These are phyloP conservation scores for Eucalyptus regnans DNA, from an alignment of 345 rosid species.

Conservation along the genomic window DNA sequence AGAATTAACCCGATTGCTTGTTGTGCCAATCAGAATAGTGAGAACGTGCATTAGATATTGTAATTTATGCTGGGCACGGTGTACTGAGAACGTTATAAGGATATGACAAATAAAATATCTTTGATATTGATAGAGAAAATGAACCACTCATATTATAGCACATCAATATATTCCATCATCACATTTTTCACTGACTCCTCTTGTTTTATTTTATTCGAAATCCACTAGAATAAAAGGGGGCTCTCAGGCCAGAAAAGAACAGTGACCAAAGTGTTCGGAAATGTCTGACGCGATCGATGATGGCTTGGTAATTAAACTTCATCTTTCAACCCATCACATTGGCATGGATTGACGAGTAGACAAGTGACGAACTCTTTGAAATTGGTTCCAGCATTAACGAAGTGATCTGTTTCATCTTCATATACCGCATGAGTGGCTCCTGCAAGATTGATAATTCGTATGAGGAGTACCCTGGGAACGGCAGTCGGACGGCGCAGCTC, in stretches of 20 bases:
- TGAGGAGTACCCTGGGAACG: background rate
- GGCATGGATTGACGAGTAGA: background rate
- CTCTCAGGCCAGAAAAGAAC: background rate
- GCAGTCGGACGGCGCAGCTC: background rate
- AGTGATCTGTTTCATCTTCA: background rate
- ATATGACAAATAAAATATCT: too few species aligned
- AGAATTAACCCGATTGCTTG: too few species aligned
- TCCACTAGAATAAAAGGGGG: background rate
- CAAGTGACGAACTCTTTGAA: background rate
- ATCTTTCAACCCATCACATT: background rate
- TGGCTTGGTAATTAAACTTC: background rate
- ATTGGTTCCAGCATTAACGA: background rate
- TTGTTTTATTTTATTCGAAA: background rate
- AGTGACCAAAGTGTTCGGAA: background rate
- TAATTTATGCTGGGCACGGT: too few species aligned
- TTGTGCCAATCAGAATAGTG: too few species aligned
- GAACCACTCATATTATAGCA: too few species aligned
- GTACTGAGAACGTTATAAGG: too few species aligned
- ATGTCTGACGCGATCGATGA: background rate
- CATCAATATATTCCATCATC: background rate
- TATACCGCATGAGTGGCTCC: slow-evolving; percentile 2
- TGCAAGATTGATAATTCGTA: background rate
- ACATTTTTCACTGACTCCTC: background rate
- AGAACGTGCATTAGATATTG: too few species aligned
- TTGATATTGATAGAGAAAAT: too few species aligned